Percentiles rank a stretch among this genome's conserved stretches.
Evolutionary conservation across 495 filamentous ascomycete genomes (phyloP).

Genomic region (Penicillium chermesinum): DNA sequence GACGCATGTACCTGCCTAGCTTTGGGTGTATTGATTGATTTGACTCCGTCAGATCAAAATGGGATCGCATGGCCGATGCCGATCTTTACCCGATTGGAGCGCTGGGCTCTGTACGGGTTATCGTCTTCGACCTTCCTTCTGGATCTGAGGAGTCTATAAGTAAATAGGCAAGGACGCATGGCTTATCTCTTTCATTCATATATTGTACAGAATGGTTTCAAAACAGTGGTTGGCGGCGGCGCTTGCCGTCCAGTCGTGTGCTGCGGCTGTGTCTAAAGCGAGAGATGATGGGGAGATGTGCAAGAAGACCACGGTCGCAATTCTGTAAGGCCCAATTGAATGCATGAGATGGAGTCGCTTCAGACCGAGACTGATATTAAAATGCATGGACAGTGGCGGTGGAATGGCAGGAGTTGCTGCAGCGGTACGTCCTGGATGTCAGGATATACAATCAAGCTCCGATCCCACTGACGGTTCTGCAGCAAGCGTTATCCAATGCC

Average conservation of each 20-base stretch:
- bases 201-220: slow-evolving; percentile 4
- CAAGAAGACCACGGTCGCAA: slow-evolving; percentile 28
- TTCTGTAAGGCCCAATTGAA: slow-evolving; percentile 19
- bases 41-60: neutral
- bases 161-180: neutral
- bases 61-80: neutral
- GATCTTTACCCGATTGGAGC: slow-evolving; percentile 1
- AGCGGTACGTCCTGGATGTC: slow-evolving; percentile 33
- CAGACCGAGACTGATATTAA: no score
- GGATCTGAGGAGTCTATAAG: neutral
- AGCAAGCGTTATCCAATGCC: slow-evolving; percentile 17
- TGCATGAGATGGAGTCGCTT: no score
- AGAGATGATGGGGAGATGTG: slow-evolving; percentile 16
- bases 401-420: slow-evolving; percentile 61
- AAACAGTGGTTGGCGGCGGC: slow-evolving; percentile 10
- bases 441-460: neutral
- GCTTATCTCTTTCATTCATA: neutral
- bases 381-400: slow-evolving; percentile 13
- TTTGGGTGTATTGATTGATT: slow-evolving; percentile 3
- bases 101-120: neutral
- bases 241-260: slow-evolving; percentile 10
- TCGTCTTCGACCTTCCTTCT: neutral
- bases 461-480: neutral
- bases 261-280: slow-evolving; percentile 8
- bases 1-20: slow-evolving; percentile 22